Evolutionary conservation across 768 basidiomycete species (phyloP).

Genomic region (Lenzites betulinus): DNA sequence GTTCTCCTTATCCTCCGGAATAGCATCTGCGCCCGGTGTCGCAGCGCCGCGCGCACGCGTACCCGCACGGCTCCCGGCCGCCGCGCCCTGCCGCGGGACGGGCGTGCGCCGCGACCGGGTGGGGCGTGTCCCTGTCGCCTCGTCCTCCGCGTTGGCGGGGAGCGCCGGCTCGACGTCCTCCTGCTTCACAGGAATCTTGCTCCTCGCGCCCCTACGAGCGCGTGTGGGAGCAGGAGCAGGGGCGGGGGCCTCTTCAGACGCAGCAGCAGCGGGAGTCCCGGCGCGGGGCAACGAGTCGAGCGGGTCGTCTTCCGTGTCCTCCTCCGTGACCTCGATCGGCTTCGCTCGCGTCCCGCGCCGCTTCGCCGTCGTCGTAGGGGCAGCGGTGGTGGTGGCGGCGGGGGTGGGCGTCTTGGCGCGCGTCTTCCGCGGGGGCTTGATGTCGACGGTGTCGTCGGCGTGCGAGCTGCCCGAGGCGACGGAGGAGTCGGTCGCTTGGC

Average conservation of each 20-base stretch:
- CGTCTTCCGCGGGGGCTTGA: slow-evolving; percentile 22
- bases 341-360: slow-evolving; percentile 14
- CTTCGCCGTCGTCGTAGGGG: background rate
- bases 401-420: slow-evolving; percentile 22
- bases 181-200: slow-evolving; percentile 26
- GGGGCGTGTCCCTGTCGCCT: slow-evolving; percentile 10
- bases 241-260: slow-evolving; percentile 11
- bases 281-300: slow-evolving; percentile 23
- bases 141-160: background rate
- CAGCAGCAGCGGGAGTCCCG: background rate
- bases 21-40: slow-evolving; percentile 4
- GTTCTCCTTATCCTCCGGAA: slow-evolving; percentile 36
- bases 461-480: slow-evolving; percentile 3
- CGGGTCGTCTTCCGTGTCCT: slow-evolving; percentile 23
- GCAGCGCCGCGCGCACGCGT: slow-evolving; percentile 11
- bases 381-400: background rate
- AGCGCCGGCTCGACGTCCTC: slow-evolving; percentile 13
- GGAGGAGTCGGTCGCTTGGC: slow-evolving; percentile 20
- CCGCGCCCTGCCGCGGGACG: slow-evolving; percentile 9
- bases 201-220: slow-evolving; percentile 25
- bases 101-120: slow-evolving; percentile 16
- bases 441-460: slow-evolving; percentile 15
- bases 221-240: slow-evolving; percentile 17
- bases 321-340: slow-evolving; percentile 7
- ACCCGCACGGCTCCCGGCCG: slow-evolving; percentile 13